These are phyloP conservation scores for Fomitiporia mediterranea DNA, from an alignment of 1,284 basidiomycete genomes.

Conservation along the genomic window DNA sequence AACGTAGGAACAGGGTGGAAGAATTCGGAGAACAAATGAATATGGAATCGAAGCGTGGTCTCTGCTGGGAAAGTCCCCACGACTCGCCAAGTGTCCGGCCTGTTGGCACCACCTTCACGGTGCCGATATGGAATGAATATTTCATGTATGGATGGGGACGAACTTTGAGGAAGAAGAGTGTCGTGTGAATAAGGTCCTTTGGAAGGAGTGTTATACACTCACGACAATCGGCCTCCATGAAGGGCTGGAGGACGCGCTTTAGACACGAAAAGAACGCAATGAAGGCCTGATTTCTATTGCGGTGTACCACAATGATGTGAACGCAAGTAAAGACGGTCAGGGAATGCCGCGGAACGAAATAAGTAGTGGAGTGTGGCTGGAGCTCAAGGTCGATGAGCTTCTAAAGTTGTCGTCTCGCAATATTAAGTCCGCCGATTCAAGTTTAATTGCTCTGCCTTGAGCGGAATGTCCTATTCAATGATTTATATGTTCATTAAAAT, in stretches of 20 bases:
- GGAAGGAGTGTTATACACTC: not conserved
- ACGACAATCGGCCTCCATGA: not conserved
- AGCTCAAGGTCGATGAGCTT: too few species aligned
- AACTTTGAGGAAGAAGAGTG: not conserved
- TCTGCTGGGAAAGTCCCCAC: slow-evolving; percentile 3
- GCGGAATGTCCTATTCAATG: not conserved
- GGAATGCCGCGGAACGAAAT: not conserved
- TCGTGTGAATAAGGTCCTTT: not conserved
- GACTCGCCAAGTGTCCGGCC: not conserved
- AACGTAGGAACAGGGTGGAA: too few species aligned
- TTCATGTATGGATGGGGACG: too few species aligned
- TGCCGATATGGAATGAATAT: not conserved
- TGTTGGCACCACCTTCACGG: not conserved
- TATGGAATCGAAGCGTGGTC: too few species aligned
- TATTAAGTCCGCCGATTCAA: too few species aligned
- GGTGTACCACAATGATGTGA: not conserved
- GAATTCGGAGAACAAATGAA: not conserved
- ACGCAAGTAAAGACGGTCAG: not conserved
- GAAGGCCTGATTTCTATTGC: not conserved
- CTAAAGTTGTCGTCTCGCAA: too few species aligned
- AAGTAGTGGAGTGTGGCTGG: too few species aligned
- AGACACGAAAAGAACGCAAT: not conserved
- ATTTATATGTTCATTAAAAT: not conserved
- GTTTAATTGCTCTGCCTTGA: too few species aligned
- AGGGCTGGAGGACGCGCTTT: not conserved